Conservation (phyloP, 257 asterid genomes). For the Ballota nigra region DNA sequence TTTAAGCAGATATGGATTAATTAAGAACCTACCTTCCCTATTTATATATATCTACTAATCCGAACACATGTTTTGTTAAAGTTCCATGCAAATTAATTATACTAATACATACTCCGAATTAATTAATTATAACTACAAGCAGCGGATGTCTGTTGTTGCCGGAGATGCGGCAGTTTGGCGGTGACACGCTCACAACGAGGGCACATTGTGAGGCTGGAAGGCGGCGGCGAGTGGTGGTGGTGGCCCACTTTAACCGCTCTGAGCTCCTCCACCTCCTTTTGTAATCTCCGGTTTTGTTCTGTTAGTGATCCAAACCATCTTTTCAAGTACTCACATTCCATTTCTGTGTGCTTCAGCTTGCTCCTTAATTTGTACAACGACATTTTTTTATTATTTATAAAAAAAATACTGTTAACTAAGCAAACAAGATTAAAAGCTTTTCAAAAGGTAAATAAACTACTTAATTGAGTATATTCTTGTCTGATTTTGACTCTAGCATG, state of each 20-base stretch:
- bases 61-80: background rate
- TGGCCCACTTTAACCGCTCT: slow-evolving; percentile 48
- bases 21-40: no score
- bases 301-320: slow-evolving; percentile 69
- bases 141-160: slow-evolving; percentile 35
- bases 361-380: slow-evolving; percentile 33
- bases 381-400: background rate
- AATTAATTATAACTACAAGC: slow-evolving; percentile 35
- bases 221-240: slow-evolving; percentile 35
- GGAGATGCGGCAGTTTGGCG: slow-evolving; percentile 25
- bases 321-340: slow-evolving; percentile 67
- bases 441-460: background rate
- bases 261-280: slow-evolving; percentile 60
- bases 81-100: no score
- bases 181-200: slow-evolving; percentile 67
- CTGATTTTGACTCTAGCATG: background rate
- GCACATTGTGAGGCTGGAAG: slow-evolving; percentile 70
- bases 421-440: background rate
- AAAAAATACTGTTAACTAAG: background rate
- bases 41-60: no score
- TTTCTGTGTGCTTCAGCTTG: slow-evolving; percentile 86
- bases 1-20: no score
- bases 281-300: slow-evolving; percentile 61
- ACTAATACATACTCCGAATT: no score
- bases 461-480: background rate